phyloP scores from a whole-genome alignment of 2,329 filamentous ascomycete genomes.

The Xylaria sp. region DNA sequence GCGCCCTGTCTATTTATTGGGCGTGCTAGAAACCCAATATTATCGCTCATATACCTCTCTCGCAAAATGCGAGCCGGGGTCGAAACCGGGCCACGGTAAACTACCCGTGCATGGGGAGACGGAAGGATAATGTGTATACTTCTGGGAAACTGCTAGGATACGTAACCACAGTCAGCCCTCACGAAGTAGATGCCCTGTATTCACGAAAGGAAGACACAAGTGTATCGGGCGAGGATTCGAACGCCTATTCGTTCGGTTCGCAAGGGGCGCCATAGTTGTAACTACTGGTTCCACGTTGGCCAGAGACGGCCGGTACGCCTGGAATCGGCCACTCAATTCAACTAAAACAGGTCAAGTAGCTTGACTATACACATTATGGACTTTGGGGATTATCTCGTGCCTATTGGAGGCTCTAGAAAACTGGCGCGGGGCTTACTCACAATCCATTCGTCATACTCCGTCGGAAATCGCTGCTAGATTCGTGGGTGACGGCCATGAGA shows the following conservation, averaged over 20 bases:
- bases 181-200: background rate
- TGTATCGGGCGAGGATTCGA: background rate
- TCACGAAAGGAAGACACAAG: background rate
- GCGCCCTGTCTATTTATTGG: constrained; percentile 7
- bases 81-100: constrained; percentile 8
- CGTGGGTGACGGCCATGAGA: constrained; percentile 6
- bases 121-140: constrained; percentile 4
- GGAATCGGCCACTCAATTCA: background rate
- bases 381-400: constrained; percentile 1
- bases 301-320: background rate
- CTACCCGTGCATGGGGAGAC: constrained; percentile 1
- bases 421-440: constrained; percentile 1
- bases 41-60: background rate
- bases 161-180: constrained; percentile 9
- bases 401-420: constrained; percentile 3
- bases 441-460: constrained; percentile 1
- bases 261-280: background rate
- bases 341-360: constrained; percentile 1
- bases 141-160: constrained; percentile 3
- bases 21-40: constrained; percentile 13
- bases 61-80: constrained; percentile 21
- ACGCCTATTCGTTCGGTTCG: background rate
- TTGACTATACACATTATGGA: constrained; percentile 1
- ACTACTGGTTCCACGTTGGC: background rate
- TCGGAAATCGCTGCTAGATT: constrained; percentile 5